Percentiles rank a stretch among this genome's conserved stretches.
Evolutionary conservation across 805 yeast species (phyloP).

Genomic region (Teunomyces stri): DNA sequence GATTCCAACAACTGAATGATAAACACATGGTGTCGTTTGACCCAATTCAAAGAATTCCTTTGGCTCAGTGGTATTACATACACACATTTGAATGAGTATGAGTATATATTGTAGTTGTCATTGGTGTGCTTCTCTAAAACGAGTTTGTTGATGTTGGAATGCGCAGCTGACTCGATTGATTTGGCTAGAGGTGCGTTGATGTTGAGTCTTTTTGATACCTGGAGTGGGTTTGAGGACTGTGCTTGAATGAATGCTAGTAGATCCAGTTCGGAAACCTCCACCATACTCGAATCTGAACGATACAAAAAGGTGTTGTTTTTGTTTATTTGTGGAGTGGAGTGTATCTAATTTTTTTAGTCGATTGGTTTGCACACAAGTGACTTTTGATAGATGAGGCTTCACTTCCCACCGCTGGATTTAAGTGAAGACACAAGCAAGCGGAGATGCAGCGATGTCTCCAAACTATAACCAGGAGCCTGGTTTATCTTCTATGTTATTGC

Average conservation of each 20-base stretch:
- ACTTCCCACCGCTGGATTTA: no score
- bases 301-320: neutral
- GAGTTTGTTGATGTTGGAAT: constrained; percentile 3
- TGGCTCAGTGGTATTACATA: constrained; percentile 11
- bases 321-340: constrained; percentile 4
- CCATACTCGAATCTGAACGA: neutral
- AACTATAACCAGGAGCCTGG: no score
- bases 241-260: constrained; percentile 8
- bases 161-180: constrained; percentile 9
- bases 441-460: no score
- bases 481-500: no score
- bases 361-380: neutral
- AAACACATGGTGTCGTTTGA: constrained; percentile 27
- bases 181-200: constrained; percentile 7
- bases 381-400: neutral
- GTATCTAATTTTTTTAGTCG: neutral
- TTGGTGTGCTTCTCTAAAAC: neutral
- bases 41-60: constrained; percentile 7
- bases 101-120: constrained; percentile 6
- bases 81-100: constrained; percentile 18
- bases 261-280: constrained; percentile 3
- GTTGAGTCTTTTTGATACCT: constrained; percentile 10
- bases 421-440: no score
- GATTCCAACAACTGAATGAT: constrained; percentile 22
- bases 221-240: constrained; percentile 7